These are phyloP conservation scores for Meyerozyma guilliermondii DNA, from an alignment of 1,139 yeast genomes.

Conservation along the genomic window DNA sequence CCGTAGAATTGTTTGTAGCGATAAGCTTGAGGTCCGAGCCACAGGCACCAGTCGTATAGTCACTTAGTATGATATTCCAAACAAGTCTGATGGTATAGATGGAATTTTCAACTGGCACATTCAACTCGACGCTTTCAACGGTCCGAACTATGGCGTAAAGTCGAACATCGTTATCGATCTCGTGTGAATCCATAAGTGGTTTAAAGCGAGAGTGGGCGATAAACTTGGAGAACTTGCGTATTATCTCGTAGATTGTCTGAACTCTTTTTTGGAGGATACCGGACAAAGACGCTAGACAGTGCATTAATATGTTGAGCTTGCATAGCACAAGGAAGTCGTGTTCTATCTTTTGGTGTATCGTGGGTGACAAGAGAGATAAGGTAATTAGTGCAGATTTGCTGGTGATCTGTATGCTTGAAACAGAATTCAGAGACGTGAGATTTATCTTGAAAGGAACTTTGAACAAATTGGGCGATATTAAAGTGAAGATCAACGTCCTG, in stretches of 20 bases:
- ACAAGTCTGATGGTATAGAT: slow-evolving; percentile 8
- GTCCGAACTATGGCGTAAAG: slow-evolving; percentile 6
- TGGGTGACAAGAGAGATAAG: slow-evolving; percentile 18
- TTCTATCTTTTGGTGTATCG: slow-evolving; percentile 14
- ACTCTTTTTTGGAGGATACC: slow-evolving; percentile 19
- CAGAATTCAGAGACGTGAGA: slow-evolving; percentile 15
- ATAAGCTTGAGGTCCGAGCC: slow-evolving; percentile 15
- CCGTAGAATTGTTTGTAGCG: slow-evolving; percentile 6
- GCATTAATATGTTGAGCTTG: slow-evolving; percentile 26
- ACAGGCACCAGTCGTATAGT: slow-evolving; percentile 23
- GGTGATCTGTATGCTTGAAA: slow-evolving; percentile 10
- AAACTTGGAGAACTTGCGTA: slow-evolving; percentile 12
- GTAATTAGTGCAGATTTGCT: slow-evolving; percentile 7
- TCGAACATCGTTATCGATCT: slow-evolving; percentile 4
- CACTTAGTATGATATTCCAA: slow-evolving; percentile 26
- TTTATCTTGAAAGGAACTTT: slow-evolving; percentile 15
- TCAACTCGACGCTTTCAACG: slow-evolving; percentile 15
- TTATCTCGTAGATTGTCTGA: slow-evolving; percentile 15
- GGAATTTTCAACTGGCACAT: slow-evolving; percentile 3
- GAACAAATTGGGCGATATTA: slow-evolving; percentile 22
- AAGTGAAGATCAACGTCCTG: slow-evolving; percentile 17
- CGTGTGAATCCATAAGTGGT: slow-evolving; percentile 1
- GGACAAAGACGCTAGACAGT: slow-evolving; percentile 29
- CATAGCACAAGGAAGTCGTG: slow-evolving; percentile 21
- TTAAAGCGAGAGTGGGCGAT: slow-evolving; percentile 2